These are phyloP conservation scores for Coemansia sp. DNA, from an alignment of 192 early-diverging fungal genomes.

Conservation along the genomic window DNA sequence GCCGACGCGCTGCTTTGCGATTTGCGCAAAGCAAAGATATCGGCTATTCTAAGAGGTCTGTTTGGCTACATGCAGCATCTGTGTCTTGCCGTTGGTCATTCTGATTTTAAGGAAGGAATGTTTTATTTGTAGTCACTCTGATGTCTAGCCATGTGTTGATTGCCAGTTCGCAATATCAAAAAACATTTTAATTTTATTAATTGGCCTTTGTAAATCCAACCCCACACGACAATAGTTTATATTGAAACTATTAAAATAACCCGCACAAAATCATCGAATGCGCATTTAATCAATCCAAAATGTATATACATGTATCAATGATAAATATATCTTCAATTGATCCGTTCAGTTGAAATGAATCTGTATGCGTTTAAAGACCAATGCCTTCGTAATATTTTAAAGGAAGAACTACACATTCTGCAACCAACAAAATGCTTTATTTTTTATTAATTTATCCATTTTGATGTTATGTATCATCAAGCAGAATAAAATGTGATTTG, in stretches of 20 bases:
- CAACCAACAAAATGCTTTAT: not conserved
- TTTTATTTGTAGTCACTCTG: not conserved
- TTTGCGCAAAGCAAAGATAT: not conserved
- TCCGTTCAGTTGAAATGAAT: not conserved
- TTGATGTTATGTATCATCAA: not conserved
- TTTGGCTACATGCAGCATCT: not conserved
- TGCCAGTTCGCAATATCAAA: too few species aligned
- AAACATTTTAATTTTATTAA: too few species aligned
- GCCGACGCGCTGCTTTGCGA: not conserved
- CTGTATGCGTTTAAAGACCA: not conserved
- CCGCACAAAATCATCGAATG: too few species aligned
- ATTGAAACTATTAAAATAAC: too few species aligned
- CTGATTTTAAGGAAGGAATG: too few species aligned
- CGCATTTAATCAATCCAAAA: not conserved
- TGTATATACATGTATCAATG: not conserved
- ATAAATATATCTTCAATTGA: not conserved
- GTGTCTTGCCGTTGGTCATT: not conserved
- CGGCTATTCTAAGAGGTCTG: not conserved
- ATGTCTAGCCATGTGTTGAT: not conserved
- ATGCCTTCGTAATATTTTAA: too few species aligned
- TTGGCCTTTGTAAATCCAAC: too few species aligned
- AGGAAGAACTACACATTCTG: not conserved
- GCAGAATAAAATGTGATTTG: too few species aligned
- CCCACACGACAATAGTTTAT: too few species aligned
- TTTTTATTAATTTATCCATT: not conserved